Conservation (phyloP, 345 rosid genomes). For the Aegle marmelos region DNA sequence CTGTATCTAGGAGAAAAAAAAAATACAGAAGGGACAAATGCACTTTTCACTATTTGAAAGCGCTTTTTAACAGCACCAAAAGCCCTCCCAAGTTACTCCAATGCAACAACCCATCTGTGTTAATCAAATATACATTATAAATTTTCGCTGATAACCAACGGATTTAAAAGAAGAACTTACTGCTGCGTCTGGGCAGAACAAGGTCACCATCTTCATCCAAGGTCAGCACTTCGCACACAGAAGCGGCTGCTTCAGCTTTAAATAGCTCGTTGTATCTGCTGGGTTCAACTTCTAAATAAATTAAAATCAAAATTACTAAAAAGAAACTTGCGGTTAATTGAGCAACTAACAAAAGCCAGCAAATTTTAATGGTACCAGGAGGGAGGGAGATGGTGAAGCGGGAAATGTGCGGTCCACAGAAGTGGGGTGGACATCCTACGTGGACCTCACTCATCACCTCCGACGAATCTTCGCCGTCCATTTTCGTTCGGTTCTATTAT, state of each 20-base stretch:
- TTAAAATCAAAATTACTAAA: neutral
- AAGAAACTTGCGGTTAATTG: too few relatives aligned
- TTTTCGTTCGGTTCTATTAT: neutral
- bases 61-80: neutral
- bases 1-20: neutral
- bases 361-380: constrained; percentile 29
- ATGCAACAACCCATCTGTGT: neutral
- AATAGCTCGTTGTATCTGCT: constrained; percentile 32
- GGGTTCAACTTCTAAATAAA: constrained; percentile 27
- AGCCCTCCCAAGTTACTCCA: neutral
- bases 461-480: constrained; percentile 23
- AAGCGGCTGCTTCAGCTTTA: constrained; percentile 23
- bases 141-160: neutral
- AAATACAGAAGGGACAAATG: neutral
- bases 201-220: constrained; percentile 90
- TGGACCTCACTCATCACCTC: constrained; percentile 88
- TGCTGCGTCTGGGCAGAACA: constrained; percentile 55
- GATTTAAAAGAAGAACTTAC: constrained; percentile 23
- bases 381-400: constrained; percentile 59
- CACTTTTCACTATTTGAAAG: neutral
- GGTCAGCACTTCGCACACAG: constrained; percentile 13
- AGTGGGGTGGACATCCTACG: constrained; percentile 68
- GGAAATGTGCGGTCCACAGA: constrained; percentile 55
- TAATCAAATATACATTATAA: neutral
- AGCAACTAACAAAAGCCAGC: neutral